These are phyloP conservation scores for Gyrodon lividus DNA, from an alignment of 768 basidiomycete genomes.

Conservation along the genomic window DNA sequence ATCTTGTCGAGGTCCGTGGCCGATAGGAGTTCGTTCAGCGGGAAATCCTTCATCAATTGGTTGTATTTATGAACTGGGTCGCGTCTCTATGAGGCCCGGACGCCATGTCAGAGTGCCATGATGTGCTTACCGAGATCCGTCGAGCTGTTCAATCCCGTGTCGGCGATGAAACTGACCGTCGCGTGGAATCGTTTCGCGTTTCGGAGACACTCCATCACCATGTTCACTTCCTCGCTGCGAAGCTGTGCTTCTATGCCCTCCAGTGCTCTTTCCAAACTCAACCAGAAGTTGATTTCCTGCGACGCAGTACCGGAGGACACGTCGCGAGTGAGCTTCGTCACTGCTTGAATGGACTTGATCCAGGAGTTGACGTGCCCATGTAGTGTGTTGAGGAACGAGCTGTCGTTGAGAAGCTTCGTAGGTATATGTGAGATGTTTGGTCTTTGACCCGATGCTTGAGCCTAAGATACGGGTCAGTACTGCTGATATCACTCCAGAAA, in stretches of 20 bases:
- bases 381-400: conserved; percentile 87
- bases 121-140: conserved; percentile 70
- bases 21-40: conserved; percentile 92
- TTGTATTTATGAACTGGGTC: conserved; percentile 92
- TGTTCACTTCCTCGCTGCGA: conserved; percentile 85
- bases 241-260: conserved; percentile 93
- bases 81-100: not conserved
- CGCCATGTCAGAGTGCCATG: not conserved
- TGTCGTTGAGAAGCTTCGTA: conserved; percentile 76
- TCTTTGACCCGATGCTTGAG: conserved; percentile 52
- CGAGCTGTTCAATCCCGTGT: conserved; percentile 94
- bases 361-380: conserved; percentile 94
- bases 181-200: conserved; percentile 97
- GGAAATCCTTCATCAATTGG: conserved; percentile 98
- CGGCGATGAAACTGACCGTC: conserved; percentile 96
- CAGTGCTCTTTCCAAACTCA: conserved; percentile 88
- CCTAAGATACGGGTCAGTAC: conserved; percentile 23
- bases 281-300: conserved; percentile 99
- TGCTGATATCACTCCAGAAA: conserved; percentile 31
- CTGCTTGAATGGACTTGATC: conserved; percentile 97
- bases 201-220: conserved; percentile 91
- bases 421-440: conserved; percentile 78
- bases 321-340: conserved; percentile 93
- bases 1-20: conserved; percentile 96
- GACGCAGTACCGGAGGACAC: conserved; percentile 94